Evolutionary conservation across 495 filamentous ascomycete species (phyloP), one percentile per base, ranked within the genome.

Genomic region (Podospora pseudoanserina): DNA sequence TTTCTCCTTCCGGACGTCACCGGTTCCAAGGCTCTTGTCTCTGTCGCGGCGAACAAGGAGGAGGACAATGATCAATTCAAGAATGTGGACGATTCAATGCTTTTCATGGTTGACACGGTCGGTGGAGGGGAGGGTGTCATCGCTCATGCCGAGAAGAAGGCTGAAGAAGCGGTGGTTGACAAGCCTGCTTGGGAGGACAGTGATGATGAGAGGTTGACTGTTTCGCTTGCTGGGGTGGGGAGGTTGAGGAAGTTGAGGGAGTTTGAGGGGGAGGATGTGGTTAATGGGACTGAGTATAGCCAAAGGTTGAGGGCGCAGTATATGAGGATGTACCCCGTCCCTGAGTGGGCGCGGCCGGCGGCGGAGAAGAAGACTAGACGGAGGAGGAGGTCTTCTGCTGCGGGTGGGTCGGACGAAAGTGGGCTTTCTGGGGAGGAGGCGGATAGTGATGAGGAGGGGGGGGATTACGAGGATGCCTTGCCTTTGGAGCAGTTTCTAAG

Each of bases 121-220:
- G 76, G 71, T 5, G 78, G 71, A 9, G 71, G 73, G 2, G 79
- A 79, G 26, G 28, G 79, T 75, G 4, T 73, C 83, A n/a, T 71
- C 56, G 54, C 39, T n/a, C 65, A 56, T 23, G 19, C 54, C 0
- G 23, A 27, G 15, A 60, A 62, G 61, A 63, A 65, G 13, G 74
- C 76, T 27, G 75, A 79, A 13, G 77, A 77, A 1, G 72, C 76
- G 1, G 77, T 74, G 1, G 77, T 74, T 26, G 78, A 84, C 53
- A 65, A 67, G 65, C 80, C 91, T 13, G 90, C 91, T 16, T 99
- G 95, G 95, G 87, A 92, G 70, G 95, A 99, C 79, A 97, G 93
- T 78, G 95, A 98, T 72, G 95, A 99, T 72, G 95, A 99, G 74
- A 86, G 90, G 54, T 80, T 97, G 63, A 86, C 86, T 20, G 83